Percentiles rank a stretch among this genome's conserved stretches.
Conservation (phyloP, 2,329 filamentous ascomycete genomes). For the Akanthomyces dipterigenus region DNA sequence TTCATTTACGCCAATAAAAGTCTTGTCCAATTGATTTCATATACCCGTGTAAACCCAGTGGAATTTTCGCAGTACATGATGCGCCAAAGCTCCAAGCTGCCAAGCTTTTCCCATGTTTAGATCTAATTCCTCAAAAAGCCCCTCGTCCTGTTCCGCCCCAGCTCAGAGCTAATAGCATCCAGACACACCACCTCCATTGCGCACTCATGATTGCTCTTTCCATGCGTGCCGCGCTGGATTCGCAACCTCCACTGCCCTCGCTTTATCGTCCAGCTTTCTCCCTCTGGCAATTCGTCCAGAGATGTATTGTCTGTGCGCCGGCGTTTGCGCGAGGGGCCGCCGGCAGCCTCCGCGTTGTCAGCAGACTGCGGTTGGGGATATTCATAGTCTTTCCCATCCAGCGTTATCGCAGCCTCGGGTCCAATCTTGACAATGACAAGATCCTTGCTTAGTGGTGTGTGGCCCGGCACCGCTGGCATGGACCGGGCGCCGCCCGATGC, state of each 20-base stretch:
- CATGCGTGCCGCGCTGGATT: slow-evolving; percentile 47
- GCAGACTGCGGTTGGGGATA: slow-evolving; percentile 25
- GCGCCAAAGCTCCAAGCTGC: background rate
- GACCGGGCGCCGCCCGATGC: slow-evolving; percentile 53
- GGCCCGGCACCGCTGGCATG: slow-evolving; percentile 59
- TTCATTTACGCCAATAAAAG: background rate
- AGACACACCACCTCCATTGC: slow-evolving; percentile 70
- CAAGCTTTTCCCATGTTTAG: background rate
- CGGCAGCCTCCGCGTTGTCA: slow-evolving; percentile 17
- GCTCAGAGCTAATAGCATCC: slow-evolving; percentile 62
- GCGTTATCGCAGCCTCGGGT: slow-evolving; percentile 47
- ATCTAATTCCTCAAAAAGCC: slow-evolving; percentile 47
- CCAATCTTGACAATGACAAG: slow-evolving; percentile 60
- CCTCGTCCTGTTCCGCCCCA: slow-evolving; percentile 57
- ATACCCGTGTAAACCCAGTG: background rate
- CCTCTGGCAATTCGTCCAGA: slow-evolving; percentile 14
- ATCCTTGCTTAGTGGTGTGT: slow-evolving; percentile 64
- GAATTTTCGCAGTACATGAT: background rate
- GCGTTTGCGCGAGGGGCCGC: slow-evolving; percentile 35
- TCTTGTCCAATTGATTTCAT: background rate
- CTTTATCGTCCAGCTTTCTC: slow-evolving; percentile 52
- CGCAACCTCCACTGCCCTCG: slow-evolving; percentile 67
- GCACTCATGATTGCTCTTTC: slow-evolving; percentile 57
- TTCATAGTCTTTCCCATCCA: slow-evolving; percentile 49
- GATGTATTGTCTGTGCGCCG: slow-evolving; percentile 30